Percentiles rank a stretch among this genome's conserved stretches.
phyloP scores from a whole-genome alignment of 768 basidiomycete genomes.

The Boletus pseudopeckii region DNA sequence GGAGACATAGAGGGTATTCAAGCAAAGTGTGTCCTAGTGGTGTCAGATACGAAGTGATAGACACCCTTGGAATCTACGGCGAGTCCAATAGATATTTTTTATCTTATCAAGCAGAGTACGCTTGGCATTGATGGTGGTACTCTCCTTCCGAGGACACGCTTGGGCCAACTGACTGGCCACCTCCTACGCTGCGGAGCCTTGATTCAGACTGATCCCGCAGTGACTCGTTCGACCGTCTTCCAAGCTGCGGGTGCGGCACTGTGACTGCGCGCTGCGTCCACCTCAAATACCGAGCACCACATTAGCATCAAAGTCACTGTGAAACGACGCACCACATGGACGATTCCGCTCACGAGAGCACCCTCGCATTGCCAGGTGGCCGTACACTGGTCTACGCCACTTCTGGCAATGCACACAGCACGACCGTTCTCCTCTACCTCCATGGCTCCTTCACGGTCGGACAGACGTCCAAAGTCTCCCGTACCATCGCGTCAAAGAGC shows the following conservation, averaged over 20 bases:
- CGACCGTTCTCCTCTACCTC: conserved; percentile 48
- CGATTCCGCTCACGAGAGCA: conserved; percentile 7
- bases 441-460: conserved; percentile 58
- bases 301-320: background rate
- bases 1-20: too few relatives aligned
- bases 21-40: too few relatives aligned
- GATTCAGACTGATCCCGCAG: background rate
- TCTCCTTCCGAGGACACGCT: background rate
- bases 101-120: too few relatives aligned
- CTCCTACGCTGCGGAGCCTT: too few relatives aligned
- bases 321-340: background rate
- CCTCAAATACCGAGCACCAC: background rate
- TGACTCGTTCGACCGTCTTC: background rate
- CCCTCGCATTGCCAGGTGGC: conserved; percentile 32
- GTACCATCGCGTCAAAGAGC: conserved; percentile 35
- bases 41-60: too few relatives aligned
- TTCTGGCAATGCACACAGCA: conserved; percentile 47
- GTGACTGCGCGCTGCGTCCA: background rate
- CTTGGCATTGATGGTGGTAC: too few relatives aligned
- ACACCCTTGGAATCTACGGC: too few relatives aligned
- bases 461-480: conserved; percentile 34
- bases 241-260: background rate
- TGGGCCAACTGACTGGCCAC: too few relatives aligned
- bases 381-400: conserved; percentile 55
- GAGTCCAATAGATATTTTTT: too few relatives aligned